A percentile compares a stretch with the other conserved stretches of the same genome.
Conservation (phyloP, 1,139 yeast species). For the Pichia sp. region DNA sequence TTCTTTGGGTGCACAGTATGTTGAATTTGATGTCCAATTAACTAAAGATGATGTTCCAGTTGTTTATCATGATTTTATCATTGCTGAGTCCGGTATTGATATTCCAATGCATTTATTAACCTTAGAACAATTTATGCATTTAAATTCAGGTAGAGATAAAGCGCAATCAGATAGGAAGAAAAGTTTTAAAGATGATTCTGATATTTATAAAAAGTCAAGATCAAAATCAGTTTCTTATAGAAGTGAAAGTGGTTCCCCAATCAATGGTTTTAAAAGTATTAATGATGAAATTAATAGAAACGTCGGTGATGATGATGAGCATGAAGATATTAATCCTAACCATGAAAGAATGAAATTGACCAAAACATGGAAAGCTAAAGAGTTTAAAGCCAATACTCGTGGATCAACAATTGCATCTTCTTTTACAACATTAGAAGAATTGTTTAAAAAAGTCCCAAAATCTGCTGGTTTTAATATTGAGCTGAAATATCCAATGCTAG, state of each 20-base stretch:
- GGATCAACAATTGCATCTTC: slow-evolving; percentile 89
- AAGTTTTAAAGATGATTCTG: slow-evolving; percentile 28
- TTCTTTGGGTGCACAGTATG: slow-evolving; percentile 84
- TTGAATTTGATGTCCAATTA: slow-evolving; percentile 93
- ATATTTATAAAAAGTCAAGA: slow-evolving; percentile 21
- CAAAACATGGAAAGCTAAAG: slow-evolving; percentile 77
- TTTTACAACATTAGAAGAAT: slow-evolving; percentile 81
- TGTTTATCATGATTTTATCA: slow-evolving; percentile 89
- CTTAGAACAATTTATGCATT: slow-evolving; percentile 76
- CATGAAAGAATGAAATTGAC: slow-evolving; percentile 76
- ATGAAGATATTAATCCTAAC: slow-evolving; percentile 28
- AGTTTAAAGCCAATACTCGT: slow-evolving; percentile 85
- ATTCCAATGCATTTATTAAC: slow-evolving; percentile 94
- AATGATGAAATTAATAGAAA: background rate
- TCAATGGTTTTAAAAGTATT: background rate
- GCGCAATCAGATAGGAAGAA: slow-evolving; percentile 20
- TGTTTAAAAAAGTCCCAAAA: slow-evolving; percentile 73
- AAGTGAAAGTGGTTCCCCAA: background rate
- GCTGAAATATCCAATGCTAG: slow-evolving; percentile 91
- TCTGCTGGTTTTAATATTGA: slow-evolving; percentile 92
- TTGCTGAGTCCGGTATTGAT: slow-evolving; percentile 94
- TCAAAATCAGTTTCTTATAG: slow-evolving; percentile 22
- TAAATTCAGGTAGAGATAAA: slow-evolving; percentile 35
- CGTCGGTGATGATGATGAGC: slow-evolving; percentile 6
- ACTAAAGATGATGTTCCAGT: slow-evolving; percentile 94